Evolutionary conservation across 345 rosid genomes (phyloP), one percentile per base, ranked within the genome.

Genomic region (Firmiana major): DNA sequence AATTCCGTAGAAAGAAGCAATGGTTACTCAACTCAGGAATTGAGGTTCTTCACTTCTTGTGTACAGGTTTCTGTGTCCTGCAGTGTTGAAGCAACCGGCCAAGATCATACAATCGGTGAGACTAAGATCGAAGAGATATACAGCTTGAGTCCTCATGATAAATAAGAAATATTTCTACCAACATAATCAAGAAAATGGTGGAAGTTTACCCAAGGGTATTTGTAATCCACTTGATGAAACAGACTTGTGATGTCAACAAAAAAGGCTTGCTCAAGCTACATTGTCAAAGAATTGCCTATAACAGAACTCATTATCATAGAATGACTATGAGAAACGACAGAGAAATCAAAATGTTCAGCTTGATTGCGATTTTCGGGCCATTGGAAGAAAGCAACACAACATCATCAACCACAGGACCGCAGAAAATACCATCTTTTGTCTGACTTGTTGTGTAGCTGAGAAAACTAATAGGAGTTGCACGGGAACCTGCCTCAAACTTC

Each of bases 391-490:
- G 86, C 64, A 91, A 79, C 1, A 85, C 68, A 19, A 86, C 88
- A 60, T 85, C 84, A 71, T 91, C 95, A n/a, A 89, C 55, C 71
- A 89, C 83, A 9, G 92, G 94, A 16, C 94, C 90, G 64, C 88
- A 85, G 22, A 75, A 77, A 12, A 87, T 65, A n/a, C 88, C 88
- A 57, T 85, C 89, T 83, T 87, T 83, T 26, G 86, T 86, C 74
- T 78, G 82, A 75, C 77, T 75, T 46, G 63, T 77, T 28, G 79
- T 76, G 74, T 77, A 79, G 84, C 93, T 87, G n/a, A 86, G 36
- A 57, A 91, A 91, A 73, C 87, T 84, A 71, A 89, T 80, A n/a
- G 79, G 83, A 5, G 87, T 78, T 46, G 78, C 71, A 17, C 64
- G 77, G 22, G 84, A 68, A 59, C 80, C 90, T 40, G 89, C 88